Percentiles rank a stretch among this genome's conserved stretches.
Evolutionary conservation across 2,329 filamentous ascomycete genomes (phyloP).

Genomic region (Orbilia ellipsospora): DNA sequence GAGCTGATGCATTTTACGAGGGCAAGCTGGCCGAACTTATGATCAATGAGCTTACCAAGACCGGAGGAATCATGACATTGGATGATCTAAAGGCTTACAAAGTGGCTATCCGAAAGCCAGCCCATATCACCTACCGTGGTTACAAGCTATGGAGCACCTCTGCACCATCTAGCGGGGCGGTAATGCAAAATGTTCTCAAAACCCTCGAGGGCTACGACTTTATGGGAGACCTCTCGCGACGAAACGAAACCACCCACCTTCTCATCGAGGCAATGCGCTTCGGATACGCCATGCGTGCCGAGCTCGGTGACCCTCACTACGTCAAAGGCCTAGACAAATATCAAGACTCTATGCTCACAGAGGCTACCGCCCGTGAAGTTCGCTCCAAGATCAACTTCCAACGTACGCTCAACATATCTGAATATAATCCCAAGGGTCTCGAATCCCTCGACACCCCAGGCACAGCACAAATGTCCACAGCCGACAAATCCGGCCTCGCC

Average conservation of each 20-base stretch:
- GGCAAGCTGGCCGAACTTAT: conserved; percentile 79
- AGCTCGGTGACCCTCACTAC: conserved; percentile 84
- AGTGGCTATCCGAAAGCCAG: conserved; percentile 72
- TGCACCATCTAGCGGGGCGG: conserved; percentile 80
- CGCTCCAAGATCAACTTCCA: conserved; percentile 76
- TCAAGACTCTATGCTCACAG: conserved; percentile 75
- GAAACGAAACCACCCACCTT: conserved; percentile 79
- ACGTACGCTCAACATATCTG: conserved; percentile 75
- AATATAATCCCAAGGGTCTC: conserved; percentile 76
- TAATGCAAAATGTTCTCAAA: conserved; percentile 81
- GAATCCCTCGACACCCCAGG: conserved; percentile 73
- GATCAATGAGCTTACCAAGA: conserved; percentile 73
- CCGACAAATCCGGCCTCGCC: conserved; percentile 71
- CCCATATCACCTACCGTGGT: conserved; percentile 74
- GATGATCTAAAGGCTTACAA: conserved; percentile 80
- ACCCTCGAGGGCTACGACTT: conserved; percentile 79
- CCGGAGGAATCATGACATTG: conserved; percentile 86
- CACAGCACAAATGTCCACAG: conserved; percentile 68
- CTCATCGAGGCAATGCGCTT: conserved; percentile 91
- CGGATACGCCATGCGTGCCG: conserved; percentile 81
- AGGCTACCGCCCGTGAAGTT: conserved; percentile 70
- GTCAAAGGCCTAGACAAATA: conserved; percentile 72
- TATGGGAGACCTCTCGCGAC: conserved; percentile 70
- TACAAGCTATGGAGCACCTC: conserved; percentile 76
- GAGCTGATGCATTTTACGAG: conserved; percentile 78